Evolutionary conservation across 331 rosid species (phyloP).

Genomic region (Pyracantha coccinea): DNA sequence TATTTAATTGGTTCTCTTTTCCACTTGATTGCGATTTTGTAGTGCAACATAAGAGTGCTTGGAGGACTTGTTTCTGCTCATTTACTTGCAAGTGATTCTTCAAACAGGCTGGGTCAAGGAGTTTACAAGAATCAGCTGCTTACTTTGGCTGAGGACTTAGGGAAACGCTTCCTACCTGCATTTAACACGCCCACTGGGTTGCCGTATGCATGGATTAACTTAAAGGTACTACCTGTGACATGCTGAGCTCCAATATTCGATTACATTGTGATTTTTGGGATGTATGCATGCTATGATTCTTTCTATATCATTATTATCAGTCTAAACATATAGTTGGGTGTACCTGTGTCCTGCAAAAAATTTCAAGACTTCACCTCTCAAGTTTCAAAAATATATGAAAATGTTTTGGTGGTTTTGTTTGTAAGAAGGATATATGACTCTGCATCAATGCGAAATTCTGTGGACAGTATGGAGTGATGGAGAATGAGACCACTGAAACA

Average conservation of each 20-base stretch:
- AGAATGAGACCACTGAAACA: conserved; percentile 96
- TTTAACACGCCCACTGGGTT: conserved; percentile 83
- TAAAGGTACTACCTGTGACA: conserved; percentile 49
- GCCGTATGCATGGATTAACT: conserved; percentile 97
- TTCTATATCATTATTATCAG: not conserved
- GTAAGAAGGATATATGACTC: conserved; percentile 79
- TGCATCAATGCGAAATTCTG: conserved; percentile 70
- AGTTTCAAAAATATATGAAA: conserved; percentile 29
- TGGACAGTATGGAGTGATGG: conserved; percentile 97
- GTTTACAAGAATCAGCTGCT: conserved; percentile 67
- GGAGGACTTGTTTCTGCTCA: conserved; percentile 99
- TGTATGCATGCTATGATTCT: not conserved
- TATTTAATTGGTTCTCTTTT: conserved; percentile 17
- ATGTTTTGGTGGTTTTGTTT: conserved; percentile 39
- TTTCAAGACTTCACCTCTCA: conserved; percentile 11
- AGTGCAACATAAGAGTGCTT: conserved; percentile 98
- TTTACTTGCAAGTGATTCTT: conserved; percentile 85
- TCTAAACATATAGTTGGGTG: not conserved
- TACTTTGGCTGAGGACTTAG: conserved; percentile 80
- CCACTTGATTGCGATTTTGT: conserved; percentile 39
- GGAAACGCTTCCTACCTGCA: conserved; percentile 80
- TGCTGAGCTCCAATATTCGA: not conserved
- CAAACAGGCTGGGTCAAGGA: conserved; percentile 51
- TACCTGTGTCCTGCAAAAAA: conserved; percentile 6
- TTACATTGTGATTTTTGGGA: not conserved